Conservation (phyloP, 2,329 filamentous ascomycete species). For the Arthrobotrys entomopaga region DNA sequence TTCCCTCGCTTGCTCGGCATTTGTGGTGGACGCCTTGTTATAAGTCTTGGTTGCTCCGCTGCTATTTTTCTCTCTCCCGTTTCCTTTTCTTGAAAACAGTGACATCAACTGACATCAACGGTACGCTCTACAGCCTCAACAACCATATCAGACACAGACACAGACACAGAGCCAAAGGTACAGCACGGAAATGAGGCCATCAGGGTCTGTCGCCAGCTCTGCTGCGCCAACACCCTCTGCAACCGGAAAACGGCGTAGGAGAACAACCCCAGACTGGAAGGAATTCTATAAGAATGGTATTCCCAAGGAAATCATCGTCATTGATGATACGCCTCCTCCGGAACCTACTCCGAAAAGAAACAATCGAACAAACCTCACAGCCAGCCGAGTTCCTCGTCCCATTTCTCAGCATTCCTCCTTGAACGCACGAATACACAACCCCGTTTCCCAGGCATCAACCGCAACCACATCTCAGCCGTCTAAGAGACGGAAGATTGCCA, state of each 20-base stretch:
- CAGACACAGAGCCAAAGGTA: slow-evolving; percentile 38
- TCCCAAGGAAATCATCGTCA: slow-evolving; percentile 86
- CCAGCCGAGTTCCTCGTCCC: slow-evolving; percentile 55
- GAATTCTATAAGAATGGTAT: slow-evolving; percentile 84
- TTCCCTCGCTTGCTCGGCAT: background rate
- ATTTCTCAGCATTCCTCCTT: slow-evolving; percentile 61
- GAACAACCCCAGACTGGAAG: slow-evolving; percentile 77
- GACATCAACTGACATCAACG: slow-evolving; percentile 29
- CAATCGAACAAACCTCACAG: slow-evolving; percentile 50
- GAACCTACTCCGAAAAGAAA: slow-evolving; percentile 59
- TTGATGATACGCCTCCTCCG: slow-evolving; percentile 75
- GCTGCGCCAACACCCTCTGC: slow-evolving; percentile 44
- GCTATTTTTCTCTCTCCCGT: background rate
- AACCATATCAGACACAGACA: slow-evolving; percentile 25
- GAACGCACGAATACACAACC: slow-evolving; percentile 61
- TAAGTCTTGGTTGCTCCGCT: slow-evolving; percentile 5
- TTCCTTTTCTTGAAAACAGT: background rate
- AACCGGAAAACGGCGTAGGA: slow-evolving; percentile 64
- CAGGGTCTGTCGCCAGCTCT: slow-evolving; percentile 56
- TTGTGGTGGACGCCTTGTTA: background rate
- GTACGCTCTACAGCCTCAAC: slow-evolving; percentile 36
- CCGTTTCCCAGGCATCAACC: slow-evolving; percentile 60
- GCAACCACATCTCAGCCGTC: slow-evolving; percentile 59
- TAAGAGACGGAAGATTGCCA: slow-evolving; percentile 59
- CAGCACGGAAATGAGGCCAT: slow-evolving; percentile 63